phyloP scores from a whole-genome alignment of 805 yeast genomes.

The Saccharomyces paradoxus region DNA sequence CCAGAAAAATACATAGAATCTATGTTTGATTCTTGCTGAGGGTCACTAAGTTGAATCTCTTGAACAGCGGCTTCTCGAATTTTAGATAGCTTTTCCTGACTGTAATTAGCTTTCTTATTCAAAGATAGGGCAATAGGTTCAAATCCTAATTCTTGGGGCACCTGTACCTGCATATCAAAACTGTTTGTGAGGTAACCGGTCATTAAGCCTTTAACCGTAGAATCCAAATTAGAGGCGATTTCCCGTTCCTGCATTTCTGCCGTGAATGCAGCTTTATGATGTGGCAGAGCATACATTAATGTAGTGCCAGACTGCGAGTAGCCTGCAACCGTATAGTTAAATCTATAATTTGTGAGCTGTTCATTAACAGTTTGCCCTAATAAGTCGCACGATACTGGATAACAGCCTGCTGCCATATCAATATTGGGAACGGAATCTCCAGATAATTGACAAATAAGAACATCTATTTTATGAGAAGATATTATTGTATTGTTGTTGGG shows the following conservation, averaged over 20 bases:
- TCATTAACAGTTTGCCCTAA: constrained; percentile 35
- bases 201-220: constrained; percentile 45
- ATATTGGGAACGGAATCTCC: constrained; percentile 39
- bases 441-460: constrained; percentile 52
- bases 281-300: constrained; percentile 60
- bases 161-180: constrained; percentile 35
- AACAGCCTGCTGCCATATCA: constrained; percentile 58
- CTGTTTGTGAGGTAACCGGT: constrained; percentile 37
- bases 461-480: constrained; percentile 26
- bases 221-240: constrained; percentile 30
- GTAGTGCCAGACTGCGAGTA: constrained; percentile 36
- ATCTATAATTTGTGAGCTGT: constrained; percentile 34
- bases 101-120: constrained; percentile 23
- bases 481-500: constrained; percentile 15
- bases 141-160: constrained; percentile 41
- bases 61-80: constrained; percentile 31
- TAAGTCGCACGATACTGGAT: constrained; percentile 41
- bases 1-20: constrained; percentile 91
- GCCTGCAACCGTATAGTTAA: constrained; percentile 40
- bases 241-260: constrained; percentile 17
- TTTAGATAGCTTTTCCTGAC: constrained; percentile 22
- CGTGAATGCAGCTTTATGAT: constrained; percentile 44
- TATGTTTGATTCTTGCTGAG: constrained; percentile 37
- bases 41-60: constrained; percentile 21
- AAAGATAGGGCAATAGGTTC: constrained; percentile 34